Base-by-base conservation (phyloP, 1,284 basidiomycete genomes). In the Austropuccinia psidii region DNA sequence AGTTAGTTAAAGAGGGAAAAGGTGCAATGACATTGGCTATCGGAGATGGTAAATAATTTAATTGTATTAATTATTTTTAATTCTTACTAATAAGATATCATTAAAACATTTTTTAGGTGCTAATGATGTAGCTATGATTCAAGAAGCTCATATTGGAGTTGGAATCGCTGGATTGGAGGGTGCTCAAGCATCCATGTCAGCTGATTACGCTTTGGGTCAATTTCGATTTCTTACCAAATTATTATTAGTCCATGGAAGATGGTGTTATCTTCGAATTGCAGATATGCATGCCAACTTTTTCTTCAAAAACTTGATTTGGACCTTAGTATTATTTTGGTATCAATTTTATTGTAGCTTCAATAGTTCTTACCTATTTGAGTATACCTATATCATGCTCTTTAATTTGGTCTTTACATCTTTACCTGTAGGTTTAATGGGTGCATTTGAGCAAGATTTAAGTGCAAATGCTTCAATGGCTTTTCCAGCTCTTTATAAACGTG, bases 181-280 rank as follows among this genome's bases (percentile, higher is more conserved):
- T 68, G 94, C 93, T 27, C 95, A 98, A 81, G 95, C 95, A 29
- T 93, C 94, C 54, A 98, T 98, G 93, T 96, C 93, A 27, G 93
- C 95, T 17, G 95, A 98, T 81, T 98, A 97, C 78, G 94, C 94
- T 0, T 94, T 98, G 82, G 94, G 93, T 1, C 95, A 98, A 80
- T 98, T 98, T 84, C 85, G 94, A 68, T 98, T 77, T 84, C 82
- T 98, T 74, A 95, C 93, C 0, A 91, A 93, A 80, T 83, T 98
- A 49, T 84, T 98, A 19, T 85, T 98, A 74, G 95, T 97, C 3
- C 94, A 98, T 79, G 94, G 94, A 5, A 87, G 93, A 49, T 95
- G 94, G 93, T 94, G 91, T 41, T 97, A 98, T 82, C 89, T 93
- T 78, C 90, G 94, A 54, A 86, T 98, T 50, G 93, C 94, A n/a